These are phyloP conservation scores for Candida ficus DNA, from an alignment of 805 yeast species.

Conservation along the genomic window DNA sequence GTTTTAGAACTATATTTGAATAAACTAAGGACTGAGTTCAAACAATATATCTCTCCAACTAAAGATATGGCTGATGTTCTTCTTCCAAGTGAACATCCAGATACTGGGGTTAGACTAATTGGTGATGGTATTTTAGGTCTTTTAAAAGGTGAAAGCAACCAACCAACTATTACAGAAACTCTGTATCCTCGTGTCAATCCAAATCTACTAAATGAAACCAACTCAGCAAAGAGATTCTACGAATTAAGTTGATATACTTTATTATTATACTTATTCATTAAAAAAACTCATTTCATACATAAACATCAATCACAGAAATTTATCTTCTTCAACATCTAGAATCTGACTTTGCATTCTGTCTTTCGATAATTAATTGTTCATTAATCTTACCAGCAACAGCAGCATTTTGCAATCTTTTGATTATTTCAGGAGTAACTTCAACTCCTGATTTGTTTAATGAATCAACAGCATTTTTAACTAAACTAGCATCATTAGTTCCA, in stretches of 20 bases:
- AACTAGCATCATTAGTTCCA: conserved; percentile 4
- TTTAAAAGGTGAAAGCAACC: conserved; percentile 4
- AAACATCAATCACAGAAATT: too few relatives aligned
- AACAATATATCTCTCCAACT: conserved; percentile 59
- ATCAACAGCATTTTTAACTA: conserved; percentile 21
- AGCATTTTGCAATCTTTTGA: conserved; percentile 15
- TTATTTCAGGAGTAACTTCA: conserved; percentile 17
- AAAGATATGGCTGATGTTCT: conserved; percentile 71
- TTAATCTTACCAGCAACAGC: conserved; percentile 28
- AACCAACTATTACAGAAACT: not conserved
- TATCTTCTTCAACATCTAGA: conserved; percentile 13
- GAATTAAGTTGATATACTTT: conserved; percentile 22
- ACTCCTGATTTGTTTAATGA: conserved; percentile 14
- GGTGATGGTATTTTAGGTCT: conserved; percentile 51
- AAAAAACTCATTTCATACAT: too few relatives aligned
- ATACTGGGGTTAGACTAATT: conserved; percentile 50
- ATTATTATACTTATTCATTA: not conserved
- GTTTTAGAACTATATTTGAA: conserved; percentile 44
- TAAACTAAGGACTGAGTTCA: conserved; percentile 61
- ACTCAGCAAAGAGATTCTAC: too few relatives aligned
- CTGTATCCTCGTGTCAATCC: conserved; percentile 6
- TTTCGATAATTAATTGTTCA: conserved; percentile 31
- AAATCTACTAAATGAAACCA: not conserved
- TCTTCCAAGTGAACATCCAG: conserved; percentile 65
- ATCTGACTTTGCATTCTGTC: conserved; percentile 27